Evolutionary conservation across 176 grass and related monocot species (phyloP).

Genomic region (Lolium perenne): DNA sequence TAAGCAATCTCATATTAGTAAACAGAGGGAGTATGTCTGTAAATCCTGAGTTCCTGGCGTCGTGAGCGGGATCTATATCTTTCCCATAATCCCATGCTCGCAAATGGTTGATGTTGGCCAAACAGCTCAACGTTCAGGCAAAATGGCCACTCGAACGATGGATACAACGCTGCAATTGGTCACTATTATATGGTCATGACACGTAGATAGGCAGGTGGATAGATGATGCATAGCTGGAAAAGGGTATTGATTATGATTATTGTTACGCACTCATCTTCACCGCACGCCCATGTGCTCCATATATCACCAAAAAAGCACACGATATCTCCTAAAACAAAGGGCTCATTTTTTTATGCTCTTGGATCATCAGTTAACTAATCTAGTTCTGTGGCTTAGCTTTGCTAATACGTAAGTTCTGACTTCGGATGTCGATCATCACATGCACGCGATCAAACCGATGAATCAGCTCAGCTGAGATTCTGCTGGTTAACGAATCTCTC

Average conservation of each 20-base stretch:
- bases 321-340: background rate
- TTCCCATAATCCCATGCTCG: too few relatives aligned
- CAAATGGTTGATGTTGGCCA: too few relatives aligned
- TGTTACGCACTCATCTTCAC: background rate
- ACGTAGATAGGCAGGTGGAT: background rate
- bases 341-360: too few relatives aligned
- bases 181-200: background rate
- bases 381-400: background rate
- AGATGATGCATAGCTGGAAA: conserved; percentile 6
- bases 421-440: background rate
- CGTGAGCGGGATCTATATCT: too few relatives aligned
- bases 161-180: background rate
- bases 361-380: background rate
- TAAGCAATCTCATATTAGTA: too few relatives aligned
- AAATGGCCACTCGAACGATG: background rate
- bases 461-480: background rate
- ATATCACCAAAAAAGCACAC: conserved; percentile 2
- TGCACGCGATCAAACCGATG: background rate
- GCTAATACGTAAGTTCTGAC: background rate
- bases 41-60: too few relatives aligned
- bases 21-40: too few relatives aligned
- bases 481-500: too few relatives aligned
- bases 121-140: too few relatives aligned
- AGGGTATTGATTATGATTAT: background rate
- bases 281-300: background rate